phyloP scores from a whole-genome alignment of 257 asterid species.

The Catharanthus roseus region DNA sequence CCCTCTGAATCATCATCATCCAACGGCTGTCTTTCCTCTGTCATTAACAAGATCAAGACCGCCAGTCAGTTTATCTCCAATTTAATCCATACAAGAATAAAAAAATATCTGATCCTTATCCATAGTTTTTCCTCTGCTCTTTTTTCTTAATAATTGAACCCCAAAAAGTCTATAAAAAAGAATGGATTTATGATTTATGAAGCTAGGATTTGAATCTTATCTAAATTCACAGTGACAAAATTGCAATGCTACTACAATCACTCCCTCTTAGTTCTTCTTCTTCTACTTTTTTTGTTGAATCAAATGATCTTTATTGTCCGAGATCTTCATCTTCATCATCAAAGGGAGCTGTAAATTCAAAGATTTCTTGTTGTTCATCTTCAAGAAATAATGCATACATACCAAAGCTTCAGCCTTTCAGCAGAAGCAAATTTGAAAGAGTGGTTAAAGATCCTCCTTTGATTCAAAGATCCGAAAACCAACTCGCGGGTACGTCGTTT shows the following conservation, averaged over 20 bases:
- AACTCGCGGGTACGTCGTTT: conserved; percentile 59
- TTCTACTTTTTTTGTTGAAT: conserved; percentile 22
- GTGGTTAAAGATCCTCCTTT: conserved; percentile 68
- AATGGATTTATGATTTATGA: too few species aligned
- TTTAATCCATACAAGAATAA: not conserved
- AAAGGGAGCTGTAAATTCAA: conserved; percentile 18
- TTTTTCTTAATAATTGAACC: not conserved
- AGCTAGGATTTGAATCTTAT: too few species aligned
- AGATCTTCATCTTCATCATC: conserved; percentile 18
- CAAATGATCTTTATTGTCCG: conserved; percentile 25
- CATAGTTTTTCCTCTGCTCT: conserved; percentile 2
- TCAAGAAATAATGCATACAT: conserved; percentile 41
- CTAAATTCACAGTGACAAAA: too few species aligned
- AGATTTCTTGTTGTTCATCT: conserved; percentile 53
- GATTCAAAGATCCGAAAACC: conserved; percentile 66
- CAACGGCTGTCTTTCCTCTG: not conserved
- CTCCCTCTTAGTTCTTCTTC: conserved; percentile 28
- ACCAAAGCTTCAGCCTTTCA: conserved; percentile 90
- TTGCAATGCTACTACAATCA: conserved; percentile 39
- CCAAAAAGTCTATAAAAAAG: conserved; percentile 1
- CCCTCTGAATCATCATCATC: not conserved
- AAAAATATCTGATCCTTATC: conserved; percentile 55
- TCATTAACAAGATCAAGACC: not conserved
- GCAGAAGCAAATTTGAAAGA: conserved; percentile 73
- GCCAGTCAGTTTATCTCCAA: not conserved